Base-by-base conservation (phyloP, 306 rosid species). In the Quercus robur region DNA sequence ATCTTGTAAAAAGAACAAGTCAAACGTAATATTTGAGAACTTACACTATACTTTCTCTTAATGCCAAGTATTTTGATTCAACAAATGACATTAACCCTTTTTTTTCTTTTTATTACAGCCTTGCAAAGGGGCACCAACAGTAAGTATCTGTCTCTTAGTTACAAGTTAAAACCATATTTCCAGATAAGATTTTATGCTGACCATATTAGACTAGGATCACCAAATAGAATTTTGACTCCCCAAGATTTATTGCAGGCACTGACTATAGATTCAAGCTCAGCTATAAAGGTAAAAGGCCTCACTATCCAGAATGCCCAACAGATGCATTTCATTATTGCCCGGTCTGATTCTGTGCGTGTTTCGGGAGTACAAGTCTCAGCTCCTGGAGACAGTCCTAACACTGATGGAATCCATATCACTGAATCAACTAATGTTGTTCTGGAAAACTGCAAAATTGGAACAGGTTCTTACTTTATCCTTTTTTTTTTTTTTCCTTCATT, bases 61-160 rank as follows among this genome's bases (percentile, higher is more conserved):
- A 31, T 66, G 41, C 56, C 73, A 73, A 59, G 38, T 77, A 64
- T 69, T 78, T 78, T 4, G 52, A 14, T 80, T 51, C 15, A 25
- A 35, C 28, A 73, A 68, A 76, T 51, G 19, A 41, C 41, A 76
- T 41, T 77, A 13, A 78, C 69, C 51, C 23, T 20, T 66, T 28
- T 28, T 59, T 38, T 38, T 67, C 46, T 41, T 75, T 76, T 44
- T 58, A 31, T 77, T 57, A 75, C 98, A 96, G 99, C 94, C 97
- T 74, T 96, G 99, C 97, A 91, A 56, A 81, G 94, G 86, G 18
- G 99, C 99, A 66, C 99, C 99, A 81, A 86, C 97, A 5, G 99
- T 96, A 93, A 85, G 98, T 56, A 78, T 72, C 76, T 75, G 76
- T 87, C 56, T 78, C 84, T 79, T 33, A 23, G 20, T 70, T 57